Percentiles rank a stretch among this genome's conserved stretches.
Conservation (phyloP, 129 eudicot genomes). For the Flaveria trinervia region DNA sequence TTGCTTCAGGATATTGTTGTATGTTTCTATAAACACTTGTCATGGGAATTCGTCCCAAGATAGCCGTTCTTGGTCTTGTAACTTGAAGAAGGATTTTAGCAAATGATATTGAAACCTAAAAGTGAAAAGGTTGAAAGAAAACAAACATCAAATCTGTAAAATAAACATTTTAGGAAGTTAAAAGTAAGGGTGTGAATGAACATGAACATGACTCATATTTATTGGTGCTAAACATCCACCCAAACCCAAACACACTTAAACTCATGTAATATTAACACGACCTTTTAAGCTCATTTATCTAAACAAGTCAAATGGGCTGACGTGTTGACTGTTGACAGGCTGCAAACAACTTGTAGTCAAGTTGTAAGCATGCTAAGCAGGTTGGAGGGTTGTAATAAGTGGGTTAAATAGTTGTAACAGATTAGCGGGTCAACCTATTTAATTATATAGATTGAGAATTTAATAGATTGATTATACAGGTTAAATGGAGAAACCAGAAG, state of each 20-base stretch:
- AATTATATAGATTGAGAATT: too few species aligned
- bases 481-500: not conserved
- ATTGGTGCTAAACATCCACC: not conserved
- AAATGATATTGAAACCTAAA: constrained; percentile 74
- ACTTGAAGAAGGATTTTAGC: constrained; percentile 84
- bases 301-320: not conserved
- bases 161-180: not conserved
- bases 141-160: not conserved
- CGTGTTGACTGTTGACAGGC: not conserved
- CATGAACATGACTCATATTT: not conserved
- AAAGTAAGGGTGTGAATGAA: not conserved
- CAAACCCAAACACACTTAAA: not conserved
- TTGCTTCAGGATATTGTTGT: constrained; percentile 81
- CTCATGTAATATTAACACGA: not conserved
- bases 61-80: constrained; percentile 77
- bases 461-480: not conserved
- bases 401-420: not conserved
- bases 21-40: constrained; percentile 70
- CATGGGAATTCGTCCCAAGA: constrained; percentile 73
- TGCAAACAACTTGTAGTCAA: not conserved
- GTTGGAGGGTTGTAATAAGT: not conserved
- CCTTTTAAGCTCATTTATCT: not conserved
- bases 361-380: not conserved
- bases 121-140: not conserved
- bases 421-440: not conserved